Evolutionary conservation across 2,329 filamentous ascomycete species (phyloP), one percentile per base, ranked within the genome.

Genomic region (Ceratocystis smalleyi): DNA sequence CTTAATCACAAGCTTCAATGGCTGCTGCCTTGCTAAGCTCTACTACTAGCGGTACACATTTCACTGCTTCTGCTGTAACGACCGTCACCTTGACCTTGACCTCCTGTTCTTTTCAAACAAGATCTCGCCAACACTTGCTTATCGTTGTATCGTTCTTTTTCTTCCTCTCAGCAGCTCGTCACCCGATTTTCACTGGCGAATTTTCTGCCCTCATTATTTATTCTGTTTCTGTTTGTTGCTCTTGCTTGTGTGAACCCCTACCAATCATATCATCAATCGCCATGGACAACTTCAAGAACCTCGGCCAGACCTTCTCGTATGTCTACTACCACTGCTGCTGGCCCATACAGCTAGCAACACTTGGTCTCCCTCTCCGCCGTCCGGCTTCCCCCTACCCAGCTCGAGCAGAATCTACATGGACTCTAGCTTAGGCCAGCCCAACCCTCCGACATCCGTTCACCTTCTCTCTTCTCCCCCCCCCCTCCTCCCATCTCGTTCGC

Each of bases 281-380:
- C 61, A 66, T 67, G 65, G 65, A 67, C 27, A 63, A 62, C 54
- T 67, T 67, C 59, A 67, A 67, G 65, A 67, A 63, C 35, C 59
- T 67, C 17, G 63, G 65, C 59, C 65, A 67, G 62, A 67, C 65
- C 59, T 67, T 67, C 60, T 67, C 65, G 65, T 67, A 67, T 49
- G 65, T 67, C 62, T 15, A 32, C 17, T 32, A 10, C 24, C 43
- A 43, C 43, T 10, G 17, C 5, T 40, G 35, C 2, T 15, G 12
- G 35, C 12, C 15, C 35, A 40, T 12, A 40, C 35, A 40, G 35
- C 35, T 15, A 40, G 35, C 35, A 40, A 40, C 12, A 12, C 27
- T 24, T n/a, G 24, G 54, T 15, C 51, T n/a, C 15, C 17, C 17
- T 10, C 19, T 8, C 10, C 10, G 40, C 40, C 24, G 35, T 27